These are phyloP conservation scores for Urochloa ruziziensis DNA, from an alignment of 176 grass and related monocot genomes.

Conservation along the genomic window DNA sequence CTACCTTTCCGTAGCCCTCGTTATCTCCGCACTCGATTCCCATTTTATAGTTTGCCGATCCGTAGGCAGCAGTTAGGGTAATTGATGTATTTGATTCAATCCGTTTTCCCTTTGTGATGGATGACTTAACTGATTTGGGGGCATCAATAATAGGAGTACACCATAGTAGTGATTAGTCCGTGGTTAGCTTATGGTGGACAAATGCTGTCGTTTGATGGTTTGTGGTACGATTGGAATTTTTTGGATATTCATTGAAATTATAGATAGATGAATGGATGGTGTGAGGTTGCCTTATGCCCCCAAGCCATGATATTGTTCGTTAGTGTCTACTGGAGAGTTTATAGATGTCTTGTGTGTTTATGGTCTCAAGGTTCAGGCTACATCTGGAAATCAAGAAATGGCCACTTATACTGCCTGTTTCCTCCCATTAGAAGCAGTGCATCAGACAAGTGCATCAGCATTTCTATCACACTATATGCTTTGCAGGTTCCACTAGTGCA, in stretches of 20 bases:
- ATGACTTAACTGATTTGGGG: not conserved
- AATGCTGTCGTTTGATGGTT: not conserved
- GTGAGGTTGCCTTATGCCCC: not conserved
- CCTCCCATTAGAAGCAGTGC: not conserved
- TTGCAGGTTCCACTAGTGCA: too few species aligned
- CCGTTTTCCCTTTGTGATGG: not conserved
- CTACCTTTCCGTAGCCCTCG: not conserved
- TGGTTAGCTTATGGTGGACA: not conserved
- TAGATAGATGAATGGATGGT: not conserved
- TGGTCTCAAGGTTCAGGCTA: not conserved
- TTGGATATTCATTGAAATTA: not conserved
- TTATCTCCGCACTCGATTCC: not conserved
- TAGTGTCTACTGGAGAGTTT: not conserved
- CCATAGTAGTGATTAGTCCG: not conserved
- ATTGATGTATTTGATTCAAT: not conserved
- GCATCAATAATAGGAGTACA: not conserved
- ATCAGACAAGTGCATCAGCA: not conserved
- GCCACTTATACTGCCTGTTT: not conserved
- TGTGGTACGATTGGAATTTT: not conserved
- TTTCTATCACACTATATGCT: not conserved
- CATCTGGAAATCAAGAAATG: constrained; percentile 10
- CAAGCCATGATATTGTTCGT: not conserved
- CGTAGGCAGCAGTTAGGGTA: not conserved
- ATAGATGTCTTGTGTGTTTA: not conserved
- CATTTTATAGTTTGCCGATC: not conserved